Percentiles rank a stretch among this genome's conserved stretches.
Conservation (phyloP, 768 basidiomycete species). For the Collybia mongolica region DNA sequence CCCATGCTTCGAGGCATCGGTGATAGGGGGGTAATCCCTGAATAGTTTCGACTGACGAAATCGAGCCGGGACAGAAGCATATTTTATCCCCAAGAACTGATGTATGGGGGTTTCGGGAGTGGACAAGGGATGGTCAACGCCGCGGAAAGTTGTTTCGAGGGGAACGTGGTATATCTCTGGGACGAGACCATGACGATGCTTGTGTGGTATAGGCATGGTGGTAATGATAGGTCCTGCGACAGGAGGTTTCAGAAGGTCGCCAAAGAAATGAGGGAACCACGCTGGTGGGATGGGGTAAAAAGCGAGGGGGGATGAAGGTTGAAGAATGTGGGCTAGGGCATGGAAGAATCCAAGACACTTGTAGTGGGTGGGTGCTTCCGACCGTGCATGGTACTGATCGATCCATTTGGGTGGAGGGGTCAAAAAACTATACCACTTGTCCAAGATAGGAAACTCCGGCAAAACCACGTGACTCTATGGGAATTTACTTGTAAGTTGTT, state of each 20-base stretch:
- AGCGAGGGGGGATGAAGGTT: constrained; percentile 9
- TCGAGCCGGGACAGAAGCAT: constrained; percentile 69
- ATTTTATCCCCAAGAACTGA: constrained; percentile 79
- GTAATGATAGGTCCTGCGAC: not conserved
- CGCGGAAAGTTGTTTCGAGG: constrained; percentile 66
- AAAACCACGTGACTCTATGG: constrained; percentile 17
- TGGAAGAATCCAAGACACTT: constrained; percentile 20
- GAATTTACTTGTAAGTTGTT: not conserved
- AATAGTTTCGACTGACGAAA: constrained; percentile 72
- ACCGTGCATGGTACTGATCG: constrained; percentile 29
- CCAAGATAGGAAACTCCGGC: constrained; percentile 19
- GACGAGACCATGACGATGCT: constrained; percentile 16
- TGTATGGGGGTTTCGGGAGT: constrained; percentile 54
- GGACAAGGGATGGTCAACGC: constrained; percentile 61
- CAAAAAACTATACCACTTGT: constrained; percentile 13
- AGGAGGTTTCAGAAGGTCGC: constrained; percentile 3
- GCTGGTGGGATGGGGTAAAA: constrained; percentile 8
- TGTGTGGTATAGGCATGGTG: constrained; percentile 27
- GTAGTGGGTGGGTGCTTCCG: constrained; percentile 21
- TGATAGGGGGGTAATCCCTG: constrained; percentile 52
- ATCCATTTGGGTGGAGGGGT: constrained; percentile 23
- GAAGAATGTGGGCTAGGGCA: constrained; percentile 8
- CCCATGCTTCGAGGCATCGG: constrained; percentile 70
- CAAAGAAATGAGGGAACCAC: constrained; percentile 5
- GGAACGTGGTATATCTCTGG: constrained; percentile 47